A percentile compares a stretch with the other conserved stretches of the same genome.
Evolutionary conservation across 2,329 filamentous ascomycete genomes (phyloP).

Genomic region (Emergomyces orientalis): DNA sequence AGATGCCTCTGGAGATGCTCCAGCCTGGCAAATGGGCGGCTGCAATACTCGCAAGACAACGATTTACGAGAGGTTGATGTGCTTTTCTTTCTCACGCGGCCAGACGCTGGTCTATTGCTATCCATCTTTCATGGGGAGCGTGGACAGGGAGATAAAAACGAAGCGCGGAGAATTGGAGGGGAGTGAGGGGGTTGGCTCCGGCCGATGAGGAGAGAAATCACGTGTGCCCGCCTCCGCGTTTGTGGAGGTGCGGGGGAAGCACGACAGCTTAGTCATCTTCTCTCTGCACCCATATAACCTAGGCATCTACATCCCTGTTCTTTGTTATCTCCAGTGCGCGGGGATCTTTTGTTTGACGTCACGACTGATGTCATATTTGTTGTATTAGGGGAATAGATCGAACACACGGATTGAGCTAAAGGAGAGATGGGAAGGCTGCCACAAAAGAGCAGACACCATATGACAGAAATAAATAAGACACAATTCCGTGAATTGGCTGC

Average conservation of each 20-base stretch:
- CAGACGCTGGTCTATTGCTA: conserved; percentile 28
- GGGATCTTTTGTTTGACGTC: too few relatives aligned
- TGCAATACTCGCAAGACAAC: conserved; percentile 41
- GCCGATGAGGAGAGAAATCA: neutral
- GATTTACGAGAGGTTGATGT: conserved; percentile 37
- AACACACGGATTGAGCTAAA: neutral
- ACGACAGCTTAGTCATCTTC: neutral
- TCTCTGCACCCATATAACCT: neutral
- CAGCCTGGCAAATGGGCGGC: conserved; percentile 39
- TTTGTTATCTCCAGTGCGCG: neutral
- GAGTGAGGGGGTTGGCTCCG: conserved; percentile 4
- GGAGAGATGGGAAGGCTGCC: neutral
- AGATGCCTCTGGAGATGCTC: conserved; percentile 45
- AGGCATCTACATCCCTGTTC: neutral
- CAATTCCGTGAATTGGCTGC: neutral
- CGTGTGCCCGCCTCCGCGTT: neutral
- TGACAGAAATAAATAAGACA: neutral
- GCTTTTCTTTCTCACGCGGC: conserved; percentile 35
- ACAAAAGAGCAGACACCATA: neutral
- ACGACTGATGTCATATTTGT: neutral
- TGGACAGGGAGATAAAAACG: neutral
- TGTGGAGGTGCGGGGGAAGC: conserved; percentile 1
- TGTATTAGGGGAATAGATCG: neutral
- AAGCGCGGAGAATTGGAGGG: conserved; percentile 10
- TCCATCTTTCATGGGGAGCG: conserved; percentile 25